Percentiles rank a stretch among this genome's conserved stretches.
Evolutionary conservation across 1,284 basidiomycete species (phyloP).

Genomic region (Inonotus hispidus): DNA sequence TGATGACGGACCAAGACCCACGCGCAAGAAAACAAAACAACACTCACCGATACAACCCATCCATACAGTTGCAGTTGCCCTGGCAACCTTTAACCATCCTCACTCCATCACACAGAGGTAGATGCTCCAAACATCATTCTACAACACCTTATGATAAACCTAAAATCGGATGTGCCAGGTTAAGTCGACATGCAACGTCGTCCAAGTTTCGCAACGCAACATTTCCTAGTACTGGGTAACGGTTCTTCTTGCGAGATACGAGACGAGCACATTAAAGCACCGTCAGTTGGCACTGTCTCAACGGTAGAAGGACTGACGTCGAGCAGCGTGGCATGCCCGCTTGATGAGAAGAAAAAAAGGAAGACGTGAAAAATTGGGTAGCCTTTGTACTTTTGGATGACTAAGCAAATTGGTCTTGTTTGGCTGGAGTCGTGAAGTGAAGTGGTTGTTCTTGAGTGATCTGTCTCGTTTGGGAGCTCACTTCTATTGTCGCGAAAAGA

Average conservation of each 20-base stretch:
- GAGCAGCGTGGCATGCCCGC: slow-evolving; percentile 21
- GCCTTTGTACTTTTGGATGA: slow-evolving; percentile 9
- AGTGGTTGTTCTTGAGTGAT: background rate
- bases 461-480: background rate
- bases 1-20: background rate
- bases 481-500: slow-evolving; percentile 1
- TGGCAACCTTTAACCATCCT: background rate
- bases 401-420: slow-evolving; percentile 2
- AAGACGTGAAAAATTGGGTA: background rate
- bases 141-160: too few relatives aligned
- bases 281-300: slow-evolving; percentile 20
- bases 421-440: background rate
- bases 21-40: background rate
- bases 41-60: background rate
- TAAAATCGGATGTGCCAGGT: slow-evolving; percentile 18
- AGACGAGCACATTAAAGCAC: background rate
- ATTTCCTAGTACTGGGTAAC: slow-evolving; percentile 21
- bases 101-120: background rate
- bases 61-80: background rate
- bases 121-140: background rate
- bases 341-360: slow-evolving; percentile 5
- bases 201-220: slow-evolving; percentile 17
- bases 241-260: slow-evolving; percentile 15
- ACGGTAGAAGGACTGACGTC: slow-evolving; percentile 17
- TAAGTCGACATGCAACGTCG: slow-evolving; percentile 20